Evolutionary conservation across 2,329 filamentous ascomycete genomes (phyloP).

Genomic region (Tolypocladium amazonense): DNA sequence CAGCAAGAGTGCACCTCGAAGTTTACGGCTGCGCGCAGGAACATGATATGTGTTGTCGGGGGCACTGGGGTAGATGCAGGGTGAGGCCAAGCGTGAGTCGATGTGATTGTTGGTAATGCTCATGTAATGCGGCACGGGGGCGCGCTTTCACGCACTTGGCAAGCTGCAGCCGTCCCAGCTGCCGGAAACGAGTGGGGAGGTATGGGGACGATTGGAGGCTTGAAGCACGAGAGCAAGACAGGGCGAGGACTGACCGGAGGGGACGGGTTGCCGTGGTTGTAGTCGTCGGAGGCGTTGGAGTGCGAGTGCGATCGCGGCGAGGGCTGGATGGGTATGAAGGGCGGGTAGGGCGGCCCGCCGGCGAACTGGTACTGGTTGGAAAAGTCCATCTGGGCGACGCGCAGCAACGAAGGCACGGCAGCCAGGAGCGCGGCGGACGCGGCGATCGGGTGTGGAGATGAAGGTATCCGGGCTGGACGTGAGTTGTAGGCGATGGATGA

Average conservation of each 20-base stretch:
- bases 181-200: background rate
- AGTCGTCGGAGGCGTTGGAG: constrained; percentile 43
- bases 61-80: background rate
- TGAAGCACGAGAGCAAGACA: background rate
- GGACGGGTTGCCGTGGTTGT: constrained; percentile 30
- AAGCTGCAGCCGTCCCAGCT: background rate
- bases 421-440: background rate
- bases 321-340: constrained; percentile 42
- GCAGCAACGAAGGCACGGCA: background rate
- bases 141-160: background rate
- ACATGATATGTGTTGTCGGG: background rate
- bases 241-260: constrained; percentile 36
- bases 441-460: background rate
- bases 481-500: background rate
- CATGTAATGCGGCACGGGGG: constrained; percentile 19
- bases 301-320: constrained; percentile 38
- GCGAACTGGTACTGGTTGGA: constrained; percentile 35
- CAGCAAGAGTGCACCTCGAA: background rate
- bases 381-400: constrained; percentile 38
- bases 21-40: background rate
- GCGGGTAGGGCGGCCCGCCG: constrained; percentile 35
- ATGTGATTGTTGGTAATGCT: constrained; percentile 18
- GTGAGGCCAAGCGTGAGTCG: background rate
- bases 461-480: background rate
- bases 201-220: background rate